Conservation (phyloP, 176 grass and related monocot species). For the Zea luxurians region DNA sequence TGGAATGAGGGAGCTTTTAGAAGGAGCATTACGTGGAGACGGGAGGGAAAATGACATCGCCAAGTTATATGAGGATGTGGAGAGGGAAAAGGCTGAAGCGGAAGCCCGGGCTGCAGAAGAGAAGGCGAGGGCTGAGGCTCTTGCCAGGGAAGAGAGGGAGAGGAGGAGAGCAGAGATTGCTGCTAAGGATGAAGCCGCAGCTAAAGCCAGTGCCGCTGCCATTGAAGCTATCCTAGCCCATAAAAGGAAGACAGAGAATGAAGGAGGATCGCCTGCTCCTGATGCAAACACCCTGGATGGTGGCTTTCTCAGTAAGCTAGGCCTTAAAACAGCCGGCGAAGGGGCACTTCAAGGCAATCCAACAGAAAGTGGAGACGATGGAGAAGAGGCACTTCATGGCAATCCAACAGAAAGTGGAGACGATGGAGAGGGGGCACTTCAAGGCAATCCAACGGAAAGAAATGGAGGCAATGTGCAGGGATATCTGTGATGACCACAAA, state of each 20-base stretch:
- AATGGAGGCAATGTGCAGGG: constrained; percentile 16
- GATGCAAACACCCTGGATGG: constrained; percentile 11
- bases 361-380: background rate
- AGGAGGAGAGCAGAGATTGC: constrained; percentile 60
- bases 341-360: constrained; percentile 17
- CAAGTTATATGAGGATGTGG: constrained; percentile 65
- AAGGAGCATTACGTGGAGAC: constrained; percentile 46
- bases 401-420: background rate
- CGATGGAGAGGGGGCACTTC: background rate
- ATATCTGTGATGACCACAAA: constrained; percentile 15
- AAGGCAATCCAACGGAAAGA: constrained; percentile 24
- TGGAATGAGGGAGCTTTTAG: constrained; percentile 68
- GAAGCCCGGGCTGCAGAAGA: constrained; percentile 52
- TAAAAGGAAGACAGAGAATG: constrained; percentile 56
- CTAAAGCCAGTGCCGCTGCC: constrained; percentile 77
- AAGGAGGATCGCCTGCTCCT: constrained; percentile 21
- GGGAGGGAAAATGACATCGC: constrained; percentile 66
- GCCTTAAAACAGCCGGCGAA: constrained; percentile 36
- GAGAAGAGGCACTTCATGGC: constrained; percentile 26
- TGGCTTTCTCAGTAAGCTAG: constrained; percentile 43
- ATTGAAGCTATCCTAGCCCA: constrained; percentile 59
- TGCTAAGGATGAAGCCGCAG: constrained; percentile 69
- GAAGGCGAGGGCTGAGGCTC: constrained; percentile 60
- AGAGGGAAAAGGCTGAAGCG: constrained; percentile 66
- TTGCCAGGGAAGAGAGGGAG: constrained; percentile 75